A percentile compares a stretch with the other conserved stretches of the same genome.
Conservation (phyloP, 495 filamentous ascomycete genomes). For the Glonium stellatum region DNA sequence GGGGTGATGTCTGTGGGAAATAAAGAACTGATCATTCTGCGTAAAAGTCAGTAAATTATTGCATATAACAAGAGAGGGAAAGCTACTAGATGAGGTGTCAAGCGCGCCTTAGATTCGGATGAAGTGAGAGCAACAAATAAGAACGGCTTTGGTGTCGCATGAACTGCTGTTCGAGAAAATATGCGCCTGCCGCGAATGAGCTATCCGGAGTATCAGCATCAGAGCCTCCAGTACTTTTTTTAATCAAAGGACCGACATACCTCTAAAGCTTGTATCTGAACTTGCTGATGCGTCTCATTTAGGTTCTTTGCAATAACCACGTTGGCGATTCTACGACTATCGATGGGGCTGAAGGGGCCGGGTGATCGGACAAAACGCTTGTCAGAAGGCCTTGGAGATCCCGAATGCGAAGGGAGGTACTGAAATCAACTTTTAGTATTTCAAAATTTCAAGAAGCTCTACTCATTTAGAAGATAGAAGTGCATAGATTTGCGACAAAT, state of each 20-base stretch:
- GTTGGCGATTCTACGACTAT: slow-evolving; percentile 57
- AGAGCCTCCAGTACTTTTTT: background rate
- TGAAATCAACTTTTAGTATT: background rate
- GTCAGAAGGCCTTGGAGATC: slow-evolving; percentile 21
- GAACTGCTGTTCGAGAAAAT: slow-evolving; percentile 61
- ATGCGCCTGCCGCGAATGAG: slow-evolving; percentile 75
- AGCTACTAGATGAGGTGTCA: slow-evolving; percentile 31
- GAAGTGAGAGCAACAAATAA: slow-evolving; percentile 68
- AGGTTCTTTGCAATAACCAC: slow-evolving; percentile 77
- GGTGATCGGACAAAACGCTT: slow-evolving; percentile 18
- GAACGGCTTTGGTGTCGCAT: slow-evolving; percentile 71
- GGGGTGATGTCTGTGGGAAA: slow-evolving; percentile 77
- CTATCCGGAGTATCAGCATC: slow-evolving; percentile 34
- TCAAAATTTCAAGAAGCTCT: background rate
- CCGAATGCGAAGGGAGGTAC: slow-evolving; percentile 10
- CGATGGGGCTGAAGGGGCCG: slow-evolving; percentile 32
- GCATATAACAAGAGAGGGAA: background rate
- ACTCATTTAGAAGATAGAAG: no score
- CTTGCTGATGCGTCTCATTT: slow-evolving; percentile 54
- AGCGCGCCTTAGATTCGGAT: slow-evolving; percentile 12
- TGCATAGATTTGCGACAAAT: background rate
- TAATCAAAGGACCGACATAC: slow-evolving; percentile 32
- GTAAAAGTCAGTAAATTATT: slow-evolving; percentile 10
- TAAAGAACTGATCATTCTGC: slow-evolving; percentile 76
- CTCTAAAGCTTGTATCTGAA: slow-evolving; percentile 86